Evolutionary conservation across 345 rosid genomes (phyloP), one percentile per base, ranked within the genome.

Genomic region (Lepidium didymum): DNA sequence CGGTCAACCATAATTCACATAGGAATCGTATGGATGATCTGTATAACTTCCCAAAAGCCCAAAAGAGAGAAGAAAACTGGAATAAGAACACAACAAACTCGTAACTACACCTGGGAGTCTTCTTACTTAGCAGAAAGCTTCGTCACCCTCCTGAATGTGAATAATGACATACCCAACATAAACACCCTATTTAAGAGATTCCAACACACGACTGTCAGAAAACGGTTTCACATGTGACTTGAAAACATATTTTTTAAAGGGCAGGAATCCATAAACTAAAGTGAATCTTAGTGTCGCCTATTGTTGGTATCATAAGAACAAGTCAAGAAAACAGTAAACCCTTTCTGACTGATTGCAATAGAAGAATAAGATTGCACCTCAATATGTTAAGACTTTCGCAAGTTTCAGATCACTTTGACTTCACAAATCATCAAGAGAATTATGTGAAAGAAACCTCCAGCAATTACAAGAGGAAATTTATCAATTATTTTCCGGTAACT

Each of bases 111-210:
- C 92, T 69, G 92, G 80, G 71, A 69, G 80, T 85, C 92, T 84
- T 89, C 90, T 85, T 82, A 85, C 70, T 84, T 89, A 89, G 89
- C 81, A 80, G 85, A 79, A 81, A 84, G 85, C 93, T 80, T 80
- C 96, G 74, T 81, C 91, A 82, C 79, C 89, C 74, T 77, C 87
- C 87, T 77, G 86, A 81, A 85, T 51, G 84, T 77, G 91, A 85
- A 76, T 70, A 79, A 85, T 31, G 84, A 89, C 74, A 89, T 62
- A 86, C 84, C 89, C 90, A 83, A 87, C 69, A 89, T 80, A 85
- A 84, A 80, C 75, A 81, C 79, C 96, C 89, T 85, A 89, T 83
- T 87, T 82, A 83, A 89, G 81, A 89, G 85, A 84, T 84, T 85
- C 83, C 89, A 85, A 78, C 82, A 78, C 84, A 77, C 75, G 62